Base-by-base conservation (phyloP, 768 basidiomycete species). In the Agaricus sinodeliciosus region DNA sequence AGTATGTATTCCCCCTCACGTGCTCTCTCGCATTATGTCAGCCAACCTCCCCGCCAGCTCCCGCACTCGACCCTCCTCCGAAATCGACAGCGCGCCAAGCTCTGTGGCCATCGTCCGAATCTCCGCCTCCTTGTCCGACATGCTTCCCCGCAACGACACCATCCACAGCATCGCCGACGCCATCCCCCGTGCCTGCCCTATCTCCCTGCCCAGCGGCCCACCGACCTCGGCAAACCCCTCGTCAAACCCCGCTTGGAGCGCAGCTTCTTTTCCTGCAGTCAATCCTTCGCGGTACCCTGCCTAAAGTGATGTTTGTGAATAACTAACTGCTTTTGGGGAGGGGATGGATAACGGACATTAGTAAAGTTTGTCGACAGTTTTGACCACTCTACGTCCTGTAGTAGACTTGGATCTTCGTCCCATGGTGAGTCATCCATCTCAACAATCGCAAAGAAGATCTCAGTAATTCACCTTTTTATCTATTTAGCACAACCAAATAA, bases 271-370 rank as follows among this genome's bases (percentile, higher is more conserved):
- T 3, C 95, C 95, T 3, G 86, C 83, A 0, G 85, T 88, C 60
- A 98, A 95, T 5, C 95, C 95, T 69, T 97, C 94, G n/a, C 95
- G 82, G 63, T 97, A 97, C 2, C 95, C 95, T 15, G 82, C 82
- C 95, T 96, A 25, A 13, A 41, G 59, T 47, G 35, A 22, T 12
- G 41, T 48, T 43, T 46, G 39, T n/a, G n/a, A n/a, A n/a, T n/a
- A 18, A 36, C 15, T 16, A 18, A 28, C 41, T 18, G 9, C 31
- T n/a, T 51, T 40, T 34, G n/a, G n/a, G 16, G 22, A 45, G 7
- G 18, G 16, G 4, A 27, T 15, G 57, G 5, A 49, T 12, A 4
- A 53, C 75, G 44, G 67, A 87, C 88, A 60, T 85, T 88, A 16
- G 81, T 84, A 64, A 89, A 90, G 34, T 82, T 79, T 1, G 75